Conservation (phyloP, 73 alveolate genomes). For the Paramecium sonneborni region DNA sequence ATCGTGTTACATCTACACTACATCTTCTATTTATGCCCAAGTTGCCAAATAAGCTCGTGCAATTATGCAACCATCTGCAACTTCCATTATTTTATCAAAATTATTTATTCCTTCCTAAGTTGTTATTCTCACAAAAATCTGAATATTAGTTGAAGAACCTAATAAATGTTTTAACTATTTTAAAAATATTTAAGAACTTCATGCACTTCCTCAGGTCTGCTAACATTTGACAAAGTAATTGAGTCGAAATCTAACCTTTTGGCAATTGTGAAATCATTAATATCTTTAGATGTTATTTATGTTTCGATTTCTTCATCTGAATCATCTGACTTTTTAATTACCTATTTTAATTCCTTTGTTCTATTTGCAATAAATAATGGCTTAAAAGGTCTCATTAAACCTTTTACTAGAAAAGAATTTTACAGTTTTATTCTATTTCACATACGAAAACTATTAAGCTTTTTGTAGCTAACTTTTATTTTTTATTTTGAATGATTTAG, state of each 20-base stretch:
- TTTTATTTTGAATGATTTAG: neutral
- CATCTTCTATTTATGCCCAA: conserved; percentile 47
- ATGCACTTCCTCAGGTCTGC: conserved; percentile 46
- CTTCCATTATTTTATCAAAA: conserved; percentile 57
- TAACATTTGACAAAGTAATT: conserved; percentile 56
- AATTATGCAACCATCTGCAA: conserved; percentile 54
- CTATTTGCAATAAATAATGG: neutral
- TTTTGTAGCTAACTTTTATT: neutral
- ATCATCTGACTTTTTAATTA: neutral
- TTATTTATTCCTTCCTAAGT: conserved; percentile 50
- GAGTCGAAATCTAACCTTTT: conserved; percentile 42
- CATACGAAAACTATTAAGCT: neutral
- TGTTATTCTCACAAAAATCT: conserved; percentile 46
- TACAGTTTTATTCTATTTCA: neutral
- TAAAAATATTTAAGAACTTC: neutral
- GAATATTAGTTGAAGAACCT: neutral
- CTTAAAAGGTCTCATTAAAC: conserved; percentile 9
- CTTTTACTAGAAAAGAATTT: neutral
- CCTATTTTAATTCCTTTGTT: neutral
- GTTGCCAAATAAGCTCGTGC: conserved; percentile 58
- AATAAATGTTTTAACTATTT: neutral
- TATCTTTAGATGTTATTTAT: conserved; percentile 50
- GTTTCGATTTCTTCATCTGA: conserved; percentile 62
- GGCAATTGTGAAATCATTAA: conserved; percentile 52
- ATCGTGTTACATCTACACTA: conserved; percentile 27